A percentile compares a stretch with the other conserved stretches of the same genome.
Conservation (phyloP, 2,329 filamentous ascomycete species). For the Ophiostoma triangulosporum region DNA sequence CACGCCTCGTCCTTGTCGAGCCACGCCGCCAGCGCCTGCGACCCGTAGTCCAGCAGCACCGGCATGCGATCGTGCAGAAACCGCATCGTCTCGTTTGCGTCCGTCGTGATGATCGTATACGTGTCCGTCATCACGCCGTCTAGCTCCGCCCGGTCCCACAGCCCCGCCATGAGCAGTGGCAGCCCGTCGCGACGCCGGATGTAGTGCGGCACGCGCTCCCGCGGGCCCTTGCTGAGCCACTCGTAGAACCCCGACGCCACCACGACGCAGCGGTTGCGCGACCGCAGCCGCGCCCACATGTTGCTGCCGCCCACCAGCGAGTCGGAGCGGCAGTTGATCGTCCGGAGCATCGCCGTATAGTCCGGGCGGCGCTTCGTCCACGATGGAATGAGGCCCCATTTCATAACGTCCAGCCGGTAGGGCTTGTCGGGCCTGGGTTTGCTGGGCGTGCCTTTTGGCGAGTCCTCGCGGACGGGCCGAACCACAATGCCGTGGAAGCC, state of each 20-base stretch:
- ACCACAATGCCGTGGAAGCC: conserved; percentile 78
- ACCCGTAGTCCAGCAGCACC: conserved; percentile 70
- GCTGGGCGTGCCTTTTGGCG: neutral
- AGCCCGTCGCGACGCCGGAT: conserved; percentile 68
- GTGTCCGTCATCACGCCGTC: conserved; percentile 54
- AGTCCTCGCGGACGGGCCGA: conserved; percentile 24
- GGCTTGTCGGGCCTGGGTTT: too few species aligned
- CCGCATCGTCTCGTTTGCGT: conserved; percentile 65
- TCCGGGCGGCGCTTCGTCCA: conserved; percentile 81
- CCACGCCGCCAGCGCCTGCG: conserved; percentile 58
- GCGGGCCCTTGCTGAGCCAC: conserved; percentile 69
- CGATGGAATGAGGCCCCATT: conserved; percentile 88
- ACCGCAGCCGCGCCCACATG: conserved; percentile 90
- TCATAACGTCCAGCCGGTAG: conserved; percentile 73
- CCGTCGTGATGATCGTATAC: conserved; percentile 88
- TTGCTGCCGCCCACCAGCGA: conserved; percentile 62
- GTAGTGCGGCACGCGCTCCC: conserved; percentile 75
- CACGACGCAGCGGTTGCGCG: conserved; percentile 74
- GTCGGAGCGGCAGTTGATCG: conserved; percentile 91
- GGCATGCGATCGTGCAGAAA: conserved; percentile 96
- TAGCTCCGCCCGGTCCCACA: conserved; percentile 58
- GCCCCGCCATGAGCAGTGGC: conserved; percentile 76
- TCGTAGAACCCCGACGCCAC: conserved; percentile 91
- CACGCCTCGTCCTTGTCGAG: conserved; percentile 66
- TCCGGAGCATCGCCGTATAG: conserved; percentile 66